Percentiles rank a stretch among this genome's conserved stretches.
These are phyloP conservation scores for Cucumis melo DNA, from an alignment of 306 rosid genomes.

Conservation along the genomic window DNA sequence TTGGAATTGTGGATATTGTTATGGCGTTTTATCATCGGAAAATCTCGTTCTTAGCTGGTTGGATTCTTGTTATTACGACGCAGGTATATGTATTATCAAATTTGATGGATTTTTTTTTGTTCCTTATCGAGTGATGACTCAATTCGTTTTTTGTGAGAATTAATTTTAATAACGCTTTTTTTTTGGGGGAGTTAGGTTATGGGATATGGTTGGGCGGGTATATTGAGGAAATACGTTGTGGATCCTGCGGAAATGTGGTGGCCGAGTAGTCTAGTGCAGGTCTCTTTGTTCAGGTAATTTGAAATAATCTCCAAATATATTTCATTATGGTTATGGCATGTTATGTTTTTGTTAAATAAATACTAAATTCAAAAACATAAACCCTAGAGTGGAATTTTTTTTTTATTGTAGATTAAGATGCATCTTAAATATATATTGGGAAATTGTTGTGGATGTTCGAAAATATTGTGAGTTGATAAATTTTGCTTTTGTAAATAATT, in stretches of 20 bases:
- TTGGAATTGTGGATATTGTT: constrained; percentile 18
- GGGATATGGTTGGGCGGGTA: constrained; percentile 9
- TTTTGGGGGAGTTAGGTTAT: not conserved
- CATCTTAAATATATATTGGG: too few species aligned
- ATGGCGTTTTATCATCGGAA: constrained; percentile 21
- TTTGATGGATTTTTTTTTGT: not conserved
- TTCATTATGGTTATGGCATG: too few species aligned
- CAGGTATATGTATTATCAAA: not conserved
- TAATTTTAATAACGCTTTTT: not conserved
- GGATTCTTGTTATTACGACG: constrained; percentile 18
- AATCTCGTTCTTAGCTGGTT: constrained; percentile 17
- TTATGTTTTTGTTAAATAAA: too few species aligned
- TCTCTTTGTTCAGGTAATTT: constrained; percentile 20
- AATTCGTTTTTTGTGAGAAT: not conserved
- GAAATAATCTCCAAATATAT: not conserved
- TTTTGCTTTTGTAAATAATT: too few species aligned
- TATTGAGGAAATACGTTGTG: not conserved
- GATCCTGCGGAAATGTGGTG: constrained; percentile 8
- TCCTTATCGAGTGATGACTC: not conserved
- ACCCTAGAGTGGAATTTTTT: too few species aligned
- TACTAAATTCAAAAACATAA: too few species aligned
- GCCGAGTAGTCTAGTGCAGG: constrained; percentile 22
- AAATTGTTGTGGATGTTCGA: too few species aligned
- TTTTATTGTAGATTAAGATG: too few species aligned
- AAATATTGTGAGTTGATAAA: too few species aligned